Evolutionary conservation across 225 moss, liverwort and hornwort genomes (phyloP).

Genomic region (Anthoceros angustus): DNA sequence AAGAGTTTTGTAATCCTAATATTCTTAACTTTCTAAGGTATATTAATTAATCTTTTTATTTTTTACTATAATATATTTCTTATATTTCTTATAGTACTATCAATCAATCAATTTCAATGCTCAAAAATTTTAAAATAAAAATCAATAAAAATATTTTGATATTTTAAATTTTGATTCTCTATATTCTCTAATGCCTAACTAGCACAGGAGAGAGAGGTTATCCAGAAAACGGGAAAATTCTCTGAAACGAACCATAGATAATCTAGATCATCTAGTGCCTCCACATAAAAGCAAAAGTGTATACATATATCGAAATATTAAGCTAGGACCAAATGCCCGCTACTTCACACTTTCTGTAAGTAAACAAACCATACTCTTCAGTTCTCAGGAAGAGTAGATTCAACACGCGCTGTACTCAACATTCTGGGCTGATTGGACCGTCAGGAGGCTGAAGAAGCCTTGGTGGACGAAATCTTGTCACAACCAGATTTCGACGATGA

Average conservation of each 20-base stretch:
- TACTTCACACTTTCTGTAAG: background rate
- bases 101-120: background rate
- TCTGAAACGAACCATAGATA: background rate
- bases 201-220: background rate
- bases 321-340: background rate
- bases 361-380: background rate
- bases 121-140: background rate
- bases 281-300: background rate
- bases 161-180: too few relatives aligned
- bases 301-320: background rate
- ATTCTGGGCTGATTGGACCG: background rate
- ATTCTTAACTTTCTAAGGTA: background rate
- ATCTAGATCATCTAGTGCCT: background rate
- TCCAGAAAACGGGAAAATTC: background rate
- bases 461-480: background rate
- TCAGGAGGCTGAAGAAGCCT: background rate
- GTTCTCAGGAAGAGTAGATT: background rate
- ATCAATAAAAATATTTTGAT: background rate
- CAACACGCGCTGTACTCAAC: background rate
- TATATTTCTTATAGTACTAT: background rate
- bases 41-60: background rate
- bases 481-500: slow-evolving; percentile 4
- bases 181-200: too few relatives aligned
- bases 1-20: background rate
- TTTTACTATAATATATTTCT: background rate